phyloP scores from a whole-genome alignment of 2,329 filamentous ascomycete genomes.

The Fusarium sambucinum region DNA sequence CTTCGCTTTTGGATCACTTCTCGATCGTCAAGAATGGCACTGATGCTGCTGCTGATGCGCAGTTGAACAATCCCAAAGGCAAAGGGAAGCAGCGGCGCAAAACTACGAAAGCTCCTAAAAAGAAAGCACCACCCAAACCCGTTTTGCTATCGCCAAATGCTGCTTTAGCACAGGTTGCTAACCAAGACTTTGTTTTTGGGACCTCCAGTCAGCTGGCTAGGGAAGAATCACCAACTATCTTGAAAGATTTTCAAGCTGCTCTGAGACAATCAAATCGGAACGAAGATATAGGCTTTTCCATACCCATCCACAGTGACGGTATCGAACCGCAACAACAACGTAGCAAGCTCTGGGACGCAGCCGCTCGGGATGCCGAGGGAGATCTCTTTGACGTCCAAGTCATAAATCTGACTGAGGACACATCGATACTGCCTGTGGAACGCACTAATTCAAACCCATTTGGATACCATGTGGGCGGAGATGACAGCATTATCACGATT shows the following conservation, averaged over 20 bases:
- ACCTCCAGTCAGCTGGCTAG: conserved; percentile 85
- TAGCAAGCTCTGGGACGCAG: conserved; percentile 75
- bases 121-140: conserved; percentile 59
- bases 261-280: conserved; percentile 68
- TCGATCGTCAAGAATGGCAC: conserved; percentile 5
- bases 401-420: conserved; percentile 66
- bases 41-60: conserved; percentile 3
- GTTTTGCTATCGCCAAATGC: conserved; percentile 75
- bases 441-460: conserved; percentile 54
- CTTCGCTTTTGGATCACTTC: conserved; percentile 62
- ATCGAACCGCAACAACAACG: conserved; percentile 51
- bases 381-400: conserved; percentile 72
- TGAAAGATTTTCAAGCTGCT: conserved; percentile 72
- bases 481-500: background rate
- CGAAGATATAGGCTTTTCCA: conserved; percentile 56
- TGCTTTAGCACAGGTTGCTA: conserved; percentile 72
- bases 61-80: conserved; percentile 46
- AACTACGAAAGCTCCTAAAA: conserved; percentile 53
- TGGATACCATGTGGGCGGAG: conserved; percentile 50
- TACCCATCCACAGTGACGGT: conserved; percentile 55
- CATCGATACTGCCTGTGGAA: conserved; percentile 48
- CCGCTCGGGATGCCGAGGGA: conserved; percentile 74
- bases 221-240: conserved; percentile 76
- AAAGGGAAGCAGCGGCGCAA: conserved; percentile 53
- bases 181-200: conserved; percentile 85